Evolutionary conservation across 1,284 basidiomycete species (phyloP).

Genomic region (Stereum hirsutum): DNA sequence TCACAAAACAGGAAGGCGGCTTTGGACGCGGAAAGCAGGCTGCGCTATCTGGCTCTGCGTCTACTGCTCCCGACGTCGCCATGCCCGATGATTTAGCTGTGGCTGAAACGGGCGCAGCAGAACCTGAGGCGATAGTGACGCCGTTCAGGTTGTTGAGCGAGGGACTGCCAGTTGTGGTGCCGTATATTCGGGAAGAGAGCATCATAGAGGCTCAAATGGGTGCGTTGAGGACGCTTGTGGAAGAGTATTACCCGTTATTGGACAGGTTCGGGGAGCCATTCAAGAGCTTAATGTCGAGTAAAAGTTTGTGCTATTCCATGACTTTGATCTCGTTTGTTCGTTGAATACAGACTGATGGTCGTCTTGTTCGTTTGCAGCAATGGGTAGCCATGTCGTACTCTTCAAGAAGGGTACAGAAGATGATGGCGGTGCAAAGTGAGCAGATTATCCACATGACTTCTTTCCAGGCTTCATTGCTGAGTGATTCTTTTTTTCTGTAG

Average conservation of each 20-base stretch:
- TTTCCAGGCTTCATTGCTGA: not conserved
- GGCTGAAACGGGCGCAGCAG: constrained; percentile 2
- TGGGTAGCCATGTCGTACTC: constrained; percentile 68
- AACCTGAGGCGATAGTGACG: constrained; percentile 26
- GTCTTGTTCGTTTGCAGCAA: constrained; percentile 25
- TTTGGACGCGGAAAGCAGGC: constrained; percentile 19
- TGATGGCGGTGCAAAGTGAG: constrained; percentile 44
- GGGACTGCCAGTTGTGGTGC: constrained; percentile 76
- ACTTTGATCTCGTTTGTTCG: not conserved
- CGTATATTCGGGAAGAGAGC: constrained; percentile 59
- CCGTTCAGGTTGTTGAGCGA: constrained; percentile 81
- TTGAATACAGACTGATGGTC: not conserved
- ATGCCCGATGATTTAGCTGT: not conserved
- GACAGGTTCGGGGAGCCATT: constrained; percentile 55
- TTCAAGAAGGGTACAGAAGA: constrained; percentile 49
- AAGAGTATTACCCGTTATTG: constrained; percentile 73
- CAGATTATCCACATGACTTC: constrained; percentile 9
- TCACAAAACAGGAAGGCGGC: constrained; percentile 56
- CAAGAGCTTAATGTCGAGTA: constrained; percentile 33
- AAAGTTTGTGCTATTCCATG: constrained; percentile 31
- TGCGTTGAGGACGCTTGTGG: constrained; percentile 60
- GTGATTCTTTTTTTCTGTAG: constrained; percentile 24
- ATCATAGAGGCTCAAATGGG: constrained; percentile 56
- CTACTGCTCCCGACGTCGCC: not conserved
- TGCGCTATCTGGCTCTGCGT: not conserved